These are phyloP conservation scores for Ampelocalamus luodianensis DNA, from an alignment of 176 grass and related monocot genomes.

Conservation along the genomic window DNA sequence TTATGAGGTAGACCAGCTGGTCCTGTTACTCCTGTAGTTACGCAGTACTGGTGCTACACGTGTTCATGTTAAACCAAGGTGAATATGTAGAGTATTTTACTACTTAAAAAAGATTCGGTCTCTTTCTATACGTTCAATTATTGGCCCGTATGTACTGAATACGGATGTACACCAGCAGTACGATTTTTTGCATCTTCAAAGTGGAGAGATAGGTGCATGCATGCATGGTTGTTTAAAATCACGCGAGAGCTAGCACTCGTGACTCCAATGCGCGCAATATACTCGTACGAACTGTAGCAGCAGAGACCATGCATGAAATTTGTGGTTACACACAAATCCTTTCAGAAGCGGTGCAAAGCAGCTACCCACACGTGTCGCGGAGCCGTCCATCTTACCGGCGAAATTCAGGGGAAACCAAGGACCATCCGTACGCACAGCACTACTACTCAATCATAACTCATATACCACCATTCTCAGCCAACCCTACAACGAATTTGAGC, in stretches of 20 bases:
- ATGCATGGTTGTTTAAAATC: too few relatives aligned
- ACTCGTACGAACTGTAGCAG: background rate
- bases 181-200: background rate
- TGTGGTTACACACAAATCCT: background rate
- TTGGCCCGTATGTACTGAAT: background rate
- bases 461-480: background rate
- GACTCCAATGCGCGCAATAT: background rate
- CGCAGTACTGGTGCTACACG: background rate
- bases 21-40: constrained; percentile 19
- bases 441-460: background rate
- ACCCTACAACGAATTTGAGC: background rate
- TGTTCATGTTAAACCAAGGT: background rate
- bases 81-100: background rate
- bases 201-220: background rate
- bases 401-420: background rate
- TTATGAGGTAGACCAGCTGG: constrained; percentile 37
- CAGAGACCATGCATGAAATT: background rate
- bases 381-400: background rate
- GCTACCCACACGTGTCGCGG: background rate
- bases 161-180: background rate
- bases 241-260: too few relatives aligned
- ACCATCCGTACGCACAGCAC: background rate
- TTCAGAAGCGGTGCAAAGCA: background rate
- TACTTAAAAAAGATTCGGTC: background rate
- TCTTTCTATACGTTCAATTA: background rate